phyloP scores from a whole-genome alignment of 192 early-diverging fungal species.

The Spizellomyces sp. region DNA sequence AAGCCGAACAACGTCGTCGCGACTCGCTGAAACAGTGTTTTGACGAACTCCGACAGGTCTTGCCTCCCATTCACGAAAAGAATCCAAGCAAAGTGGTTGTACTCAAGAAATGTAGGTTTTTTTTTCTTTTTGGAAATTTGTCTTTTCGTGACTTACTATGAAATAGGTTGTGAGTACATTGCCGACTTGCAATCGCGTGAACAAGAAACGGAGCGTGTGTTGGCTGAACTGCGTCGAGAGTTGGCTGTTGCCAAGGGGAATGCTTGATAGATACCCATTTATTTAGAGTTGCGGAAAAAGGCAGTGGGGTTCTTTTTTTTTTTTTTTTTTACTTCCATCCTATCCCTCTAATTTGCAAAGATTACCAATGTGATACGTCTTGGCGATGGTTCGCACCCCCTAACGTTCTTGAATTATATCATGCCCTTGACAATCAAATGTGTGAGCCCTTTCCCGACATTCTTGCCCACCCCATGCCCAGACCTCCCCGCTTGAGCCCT shows the following conservation, averaged over 20 bases:
- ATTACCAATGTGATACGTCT: too few species aligned
- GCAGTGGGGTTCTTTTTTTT: too few species aligned
- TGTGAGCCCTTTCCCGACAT: too few species aligned
- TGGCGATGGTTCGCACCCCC: too few species aligned
- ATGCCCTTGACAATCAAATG: too few species aligned
- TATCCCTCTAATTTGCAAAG: too few species aligned
- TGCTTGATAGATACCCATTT: too few species aligned
- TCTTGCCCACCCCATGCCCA: too few species aligned
- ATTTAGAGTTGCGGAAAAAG: too few species aligned
- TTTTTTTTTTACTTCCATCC: too few species aligned
- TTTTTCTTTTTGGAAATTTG: background rate
- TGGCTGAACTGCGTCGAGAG: conserved; percentile 30
- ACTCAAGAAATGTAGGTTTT: conserved; percentile 62
- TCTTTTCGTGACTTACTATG: background rate
- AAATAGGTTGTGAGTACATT: conserved; percentile 38
- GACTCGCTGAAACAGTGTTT: conserved; percentile 92
- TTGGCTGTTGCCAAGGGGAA: conserved; percentile 14
- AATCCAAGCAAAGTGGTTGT: conserved; percentile 86
- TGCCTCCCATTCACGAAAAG: conserved; percentile 79
- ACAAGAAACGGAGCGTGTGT: conserved; percentile 13
- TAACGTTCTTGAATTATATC: too few species aligned
- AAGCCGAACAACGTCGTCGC: conserved; percentile 94
- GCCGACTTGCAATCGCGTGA: conserved; percentile 18
- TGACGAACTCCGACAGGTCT: conserved; percentile 68
- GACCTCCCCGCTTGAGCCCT: too few species aligned